Base-by-base conservation (phyloP, 768 basidiomycete species). In the Lactarius akahatsu region DNA sequence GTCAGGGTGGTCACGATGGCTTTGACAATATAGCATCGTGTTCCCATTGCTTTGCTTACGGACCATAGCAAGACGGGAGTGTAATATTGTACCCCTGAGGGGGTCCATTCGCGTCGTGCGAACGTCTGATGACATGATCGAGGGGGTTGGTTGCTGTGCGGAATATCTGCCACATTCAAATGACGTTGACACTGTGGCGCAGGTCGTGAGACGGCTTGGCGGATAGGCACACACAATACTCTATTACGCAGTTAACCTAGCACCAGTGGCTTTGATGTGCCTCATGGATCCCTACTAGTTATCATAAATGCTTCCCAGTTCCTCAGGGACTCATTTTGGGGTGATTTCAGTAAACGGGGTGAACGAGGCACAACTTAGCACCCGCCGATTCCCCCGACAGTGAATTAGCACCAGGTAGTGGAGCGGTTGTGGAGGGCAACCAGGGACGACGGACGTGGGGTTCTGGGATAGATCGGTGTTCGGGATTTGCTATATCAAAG, bases 1-100 rank as follows among this genome's bases (percentile, higher is more conserved):
- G 59, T 86, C 86, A 70, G 84, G 85, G 1, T 90, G 90, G 89
- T 75, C 73, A 59, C 60, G 56, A 20, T 76, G 74, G 75, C 45
- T 77, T 13, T 65, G 57, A 66, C 15, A 34, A 23, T 34, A 20
- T 43, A 61, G 11, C 23, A n/a, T 50, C 4, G 23, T 52, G 50
- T 7, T 52, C 26, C 6, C 13, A 28, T 52, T 23, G 50, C 26
- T 6, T 52, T 23, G 6, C 5, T 40, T 40, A 40, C 5, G 15
- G n/a, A 7, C 26, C 5, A 11, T 23, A 23, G 1, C 23, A 50
- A 50, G 47, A 23, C 23, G 47, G 45, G 23, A 26, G 47, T 50
- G 11, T 50, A 40, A 40, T 16, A 34, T 34, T 34, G 34, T 38
- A 18, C 41, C 41, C 4, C 5, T 41, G 16, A 41, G 41, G 41